A percentile compares a stretch with the other conserved stretches of the same genome.
Evolutionary conservation across 345 rosid genomes (phyloP).

Genomic region (Excoecaria agallocha): DNA sequence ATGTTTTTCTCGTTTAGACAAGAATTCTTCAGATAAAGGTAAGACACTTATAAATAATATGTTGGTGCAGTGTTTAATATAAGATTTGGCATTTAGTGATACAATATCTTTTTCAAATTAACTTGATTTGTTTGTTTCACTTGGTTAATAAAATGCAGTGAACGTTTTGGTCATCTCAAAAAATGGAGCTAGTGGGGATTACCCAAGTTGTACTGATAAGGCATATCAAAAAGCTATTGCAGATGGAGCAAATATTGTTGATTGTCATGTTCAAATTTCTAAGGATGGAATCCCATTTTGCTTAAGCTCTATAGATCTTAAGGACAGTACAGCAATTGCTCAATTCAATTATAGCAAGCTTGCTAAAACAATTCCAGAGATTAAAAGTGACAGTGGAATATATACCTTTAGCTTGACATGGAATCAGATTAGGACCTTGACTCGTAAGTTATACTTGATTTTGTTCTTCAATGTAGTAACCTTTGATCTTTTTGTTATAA

Average conservation of each 20-base stretch:
- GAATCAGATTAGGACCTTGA: slow-evolving; percentile 60
- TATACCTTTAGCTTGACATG: slow-evolving; percentile 66
- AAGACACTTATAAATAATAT: slow-evolving; percentile 18
- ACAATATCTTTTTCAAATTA: neutral
- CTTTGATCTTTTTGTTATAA: neutral
- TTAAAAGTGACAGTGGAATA: slow-evolving; percentile 35
- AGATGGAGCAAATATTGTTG: slow-evolving; percentile 72
- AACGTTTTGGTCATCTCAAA: slow-evolving; percentile 54
- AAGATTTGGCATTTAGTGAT: too few relatives aligned
- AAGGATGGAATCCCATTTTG: slow-evolving; percentile 72
- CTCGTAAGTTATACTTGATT: slow-evolving; percentile 47
- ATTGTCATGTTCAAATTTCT: slow-evolving; percentile 85
- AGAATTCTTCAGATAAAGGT: slow-evolving; percentile 61
- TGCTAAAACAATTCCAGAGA: slow-evolving; percentile 40
- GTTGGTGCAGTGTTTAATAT: slow-evolving; percentile 10
- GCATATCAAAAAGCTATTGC: slow-evolving; percentile 70
- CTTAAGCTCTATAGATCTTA: slow-evolving; percentile 56
- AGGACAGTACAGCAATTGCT: slow-evolving; percentile 40
- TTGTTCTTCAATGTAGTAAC: neutral
- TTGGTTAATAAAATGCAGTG: slow-evolving; percentile 36
- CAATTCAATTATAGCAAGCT: slow-evolving; percentile 42
- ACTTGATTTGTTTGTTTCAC: slow-evolving; percentile 6
- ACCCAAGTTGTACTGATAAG: slow-evolving; percentile 74
- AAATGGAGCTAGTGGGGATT: slow-evolving; percentile 93
- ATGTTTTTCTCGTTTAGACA: slow-evolving; percentile 67